Evolutionary conservation across 441 rosid genomes (phyloP).

Genomic region (Cnidoscolus chayamansa): DNA sequence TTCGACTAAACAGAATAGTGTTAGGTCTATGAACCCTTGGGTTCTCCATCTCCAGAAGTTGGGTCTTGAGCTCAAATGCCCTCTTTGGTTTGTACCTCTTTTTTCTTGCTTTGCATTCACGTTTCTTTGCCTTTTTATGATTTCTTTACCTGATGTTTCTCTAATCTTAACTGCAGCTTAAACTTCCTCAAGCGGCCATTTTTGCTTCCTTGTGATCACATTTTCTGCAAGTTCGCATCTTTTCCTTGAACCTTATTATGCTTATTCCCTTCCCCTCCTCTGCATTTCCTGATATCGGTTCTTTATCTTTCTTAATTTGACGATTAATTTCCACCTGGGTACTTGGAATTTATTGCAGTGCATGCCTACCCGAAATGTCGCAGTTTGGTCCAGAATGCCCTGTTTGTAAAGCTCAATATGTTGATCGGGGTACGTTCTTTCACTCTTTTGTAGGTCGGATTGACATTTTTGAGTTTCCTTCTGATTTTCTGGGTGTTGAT

Average conservation of each 20-base stretch:
- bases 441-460: neutral
- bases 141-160: neutral
- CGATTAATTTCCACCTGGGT: neutral
- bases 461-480: too few relatives aligned
- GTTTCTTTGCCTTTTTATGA: neutral
- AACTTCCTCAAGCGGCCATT: conserved; percentile 51
- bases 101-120: neutral
- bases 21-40: conserved; percentile 57
- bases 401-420: conserved; percentile 43
- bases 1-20: conserved; percentile 19
- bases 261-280: neutral
- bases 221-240: conserved; percentile 61
- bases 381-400: conserved; percentile 47
- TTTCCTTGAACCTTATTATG: neutral
- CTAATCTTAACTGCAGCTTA: conserved; percentile 42
- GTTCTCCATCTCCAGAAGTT: conserved; percentile 74
- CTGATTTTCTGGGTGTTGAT: too few relatives aligned
- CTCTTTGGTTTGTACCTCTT: conserved; percentile 58
- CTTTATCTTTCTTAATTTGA: neutral
- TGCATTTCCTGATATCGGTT: neutral
- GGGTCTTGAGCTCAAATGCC: conserved; percentile 81
- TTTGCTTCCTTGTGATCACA: conserved; percentile 79
- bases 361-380: conserved; percentile 39
- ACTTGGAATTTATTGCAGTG: conserved; percentile 35
- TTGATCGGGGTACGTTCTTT: conserved; percentile 36